These are phyloP conservation scores for Sparassis latifolia DNA, from an alignment of 1,284 basidiomycete genomes.

Conservation along the genomic window DNA sequence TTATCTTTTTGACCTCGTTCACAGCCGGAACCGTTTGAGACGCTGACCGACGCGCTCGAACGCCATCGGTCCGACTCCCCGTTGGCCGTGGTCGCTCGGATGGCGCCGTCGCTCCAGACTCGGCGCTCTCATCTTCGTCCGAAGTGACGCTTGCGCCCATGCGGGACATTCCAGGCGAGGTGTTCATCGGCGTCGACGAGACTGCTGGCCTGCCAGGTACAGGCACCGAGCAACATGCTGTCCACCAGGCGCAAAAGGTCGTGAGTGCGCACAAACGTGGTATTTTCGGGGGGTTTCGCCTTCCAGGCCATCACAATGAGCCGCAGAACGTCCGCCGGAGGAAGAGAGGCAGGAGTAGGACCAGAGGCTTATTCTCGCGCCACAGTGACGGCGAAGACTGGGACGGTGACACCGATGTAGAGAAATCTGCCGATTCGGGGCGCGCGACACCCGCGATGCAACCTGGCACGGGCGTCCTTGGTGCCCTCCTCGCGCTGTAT, in stretches of 20 bases:
- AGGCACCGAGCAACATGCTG: slow-evolving; percentile 26
- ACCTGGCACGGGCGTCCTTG: slow-evolving; percentile 41
- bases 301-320: not conserved
- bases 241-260: slow-evolving; percentile 13
- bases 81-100: slow-evolving; percentile 5
- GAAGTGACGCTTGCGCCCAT: slow-evolving; percentile 7
- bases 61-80: slow-evolving; percentile 25
- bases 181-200: slow-evolving; percentile 26
- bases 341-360: slow-evolving; percentile 5
- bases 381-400: slow-evolving; percentile 14
- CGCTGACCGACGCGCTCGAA: slow-evolving; percentile 38
- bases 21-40: slow-evolving; percentile 46
- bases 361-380: not conserved
- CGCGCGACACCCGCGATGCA: slow-evolving; percentile 6
- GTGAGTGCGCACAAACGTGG: slow-evolving; percentile 21
- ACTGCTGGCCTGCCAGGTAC: slow-evolving; percentile 27
- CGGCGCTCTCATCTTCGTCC: slow-evolving; percentile 1
- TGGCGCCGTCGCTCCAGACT: slow-evolving; percentile 1
- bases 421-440: slow-evolving; percentile 17
- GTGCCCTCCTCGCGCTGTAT: slow-evolving; percentile 48
- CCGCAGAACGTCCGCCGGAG: not conserved
- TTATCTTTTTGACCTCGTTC: not conserved
- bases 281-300: slow-evolving; percentile 10
- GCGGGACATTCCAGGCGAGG: slow-evolving; percentile 22
- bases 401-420: slow-evolving; percentile 18